Percentiles rank a stretch among this genome's conserved stretches.
Evolutionary conservation across 495 filamentous ascomycete genomes (phyloP).

Genomic region (Annulohypoxylon stygium): DNA sequence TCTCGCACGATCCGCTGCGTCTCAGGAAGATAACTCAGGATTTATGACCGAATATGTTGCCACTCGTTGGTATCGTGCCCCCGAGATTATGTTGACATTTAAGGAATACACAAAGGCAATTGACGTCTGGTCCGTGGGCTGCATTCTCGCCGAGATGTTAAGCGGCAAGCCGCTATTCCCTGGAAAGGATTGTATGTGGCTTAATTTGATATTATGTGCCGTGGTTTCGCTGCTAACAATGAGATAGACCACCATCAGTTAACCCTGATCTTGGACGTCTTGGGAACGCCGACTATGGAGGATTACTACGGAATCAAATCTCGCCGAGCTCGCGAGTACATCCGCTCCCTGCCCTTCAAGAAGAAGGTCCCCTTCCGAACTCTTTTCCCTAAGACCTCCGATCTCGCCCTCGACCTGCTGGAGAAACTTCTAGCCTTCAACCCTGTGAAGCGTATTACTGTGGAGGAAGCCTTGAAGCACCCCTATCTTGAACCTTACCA

Average conservation of each 20-base stretch:
- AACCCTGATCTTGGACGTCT: constrained; percentile 96
- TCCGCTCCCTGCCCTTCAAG: constrained; percentile 99
- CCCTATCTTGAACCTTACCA: constrained; percentile 99
- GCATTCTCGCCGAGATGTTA: constrained; percentile 99
- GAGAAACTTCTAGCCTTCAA: constrained; percentile 98
- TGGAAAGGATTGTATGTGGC: constrained; percentile 92
- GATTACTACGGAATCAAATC: constrained; percentile 99
- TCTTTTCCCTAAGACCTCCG: constrained; percentile 97
- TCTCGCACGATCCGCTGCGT: constrained; percentile 90
- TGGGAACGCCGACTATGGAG: constrained; percentile 99
- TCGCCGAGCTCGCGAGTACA: constrained; percentile 96
- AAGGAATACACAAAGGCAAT: constrained; percentile 99
- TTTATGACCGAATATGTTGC: constrained; percentile 99
- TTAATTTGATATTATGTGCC: background rate
- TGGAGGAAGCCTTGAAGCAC: constrained; percentile 96
- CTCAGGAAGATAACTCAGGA: constrained; percentile 97
- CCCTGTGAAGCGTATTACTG: constrained; percentile 96
- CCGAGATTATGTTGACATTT: constrained; percentile 99
- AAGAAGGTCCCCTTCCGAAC: constrained; percentile 99
- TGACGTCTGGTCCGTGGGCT: constrained; percentile 99
- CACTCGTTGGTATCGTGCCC: constrained; percentile 98
- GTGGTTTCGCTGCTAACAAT: constrained; percentile 30
- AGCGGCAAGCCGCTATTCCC: constrained; percentile 99
- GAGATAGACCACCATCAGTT: constrained; percentile 93
- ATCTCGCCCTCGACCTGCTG: constrained; percentile 90